These are phyloP conservation scores for Vitis rotundifolia DNA, from an alignment of 164 flowering plant species.

Conservation along the genomic window DNA sequence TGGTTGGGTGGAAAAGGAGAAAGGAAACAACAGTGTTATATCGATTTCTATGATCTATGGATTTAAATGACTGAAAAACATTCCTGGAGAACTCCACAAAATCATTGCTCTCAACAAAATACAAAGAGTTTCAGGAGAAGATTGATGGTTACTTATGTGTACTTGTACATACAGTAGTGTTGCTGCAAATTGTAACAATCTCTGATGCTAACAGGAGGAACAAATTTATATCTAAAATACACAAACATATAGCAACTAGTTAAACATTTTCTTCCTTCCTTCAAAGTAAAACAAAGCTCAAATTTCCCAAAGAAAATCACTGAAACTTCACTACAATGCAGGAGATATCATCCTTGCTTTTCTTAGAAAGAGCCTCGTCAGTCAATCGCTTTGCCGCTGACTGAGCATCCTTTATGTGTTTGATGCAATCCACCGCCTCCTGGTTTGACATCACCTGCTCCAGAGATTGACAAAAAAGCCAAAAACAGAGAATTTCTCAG, in stretches of 20 bases:
- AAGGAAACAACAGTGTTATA: too few species aligned
- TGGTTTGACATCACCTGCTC: conserved; percentile 64
- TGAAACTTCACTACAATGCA: conserved; percentile 63
- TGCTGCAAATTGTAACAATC: neutral
- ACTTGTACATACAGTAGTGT: neutral
- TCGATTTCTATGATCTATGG: too few species aligned
- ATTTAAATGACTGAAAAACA: too few species aligned
- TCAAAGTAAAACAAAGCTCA: neutral
- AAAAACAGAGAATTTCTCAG: neutral
- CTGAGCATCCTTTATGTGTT: conserved; percentile 43
- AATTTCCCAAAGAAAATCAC: conserved; percentile 8
- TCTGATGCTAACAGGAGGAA: neutral
- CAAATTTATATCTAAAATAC: conserved; percentile 11
- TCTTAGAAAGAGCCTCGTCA: conserved; percentile 52
- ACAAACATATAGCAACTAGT: neutral
- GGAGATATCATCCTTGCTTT: conserved; percentile 70
- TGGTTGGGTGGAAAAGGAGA: too few species aligned
- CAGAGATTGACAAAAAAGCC: neutral
- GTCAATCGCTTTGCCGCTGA: conserved; percentile 57
- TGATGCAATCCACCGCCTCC: conserved; percentile 60
- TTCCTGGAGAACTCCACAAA: too few species aligned
- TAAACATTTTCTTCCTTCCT: neutral
- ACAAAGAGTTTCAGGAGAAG: neutral
- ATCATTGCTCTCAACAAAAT: too few species aligned
- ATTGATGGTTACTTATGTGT: too few species aligned